Evolutionary conservation across 164 flowering plant genomes (phyloP).

Genomic region (Magnolia changhungtana): DNA sequence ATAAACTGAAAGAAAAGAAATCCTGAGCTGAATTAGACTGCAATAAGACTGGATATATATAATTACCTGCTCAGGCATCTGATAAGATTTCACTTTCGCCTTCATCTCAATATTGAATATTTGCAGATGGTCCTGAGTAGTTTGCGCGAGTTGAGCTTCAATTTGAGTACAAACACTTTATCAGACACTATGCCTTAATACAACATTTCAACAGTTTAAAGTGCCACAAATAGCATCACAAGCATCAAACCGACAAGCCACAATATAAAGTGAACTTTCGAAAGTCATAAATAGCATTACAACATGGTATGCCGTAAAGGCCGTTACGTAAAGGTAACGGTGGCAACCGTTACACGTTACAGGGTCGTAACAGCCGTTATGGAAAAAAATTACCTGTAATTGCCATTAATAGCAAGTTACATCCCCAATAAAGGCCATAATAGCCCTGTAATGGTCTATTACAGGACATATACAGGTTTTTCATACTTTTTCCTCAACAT

Average conservation of each 20-base stretch:
- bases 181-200: background rate
- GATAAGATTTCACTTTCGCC: slow-evolving; percentile 89
- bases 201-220: background rate
- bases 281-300: background rate
- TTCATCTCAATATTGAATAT: slow-evolving; percentile 96
- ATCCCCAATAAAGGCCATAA: too few relatives aligned
- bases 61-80: slow-evolving; percentile 97
- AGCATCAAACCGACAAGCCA: background rate
- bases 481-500: too few relatives aligned
- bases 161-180: background rate
- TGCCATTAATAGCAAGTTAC: too few relatives aligned
- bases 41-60: background rate
- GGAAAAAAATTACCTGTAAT: too few relatives aligned
- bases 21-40: background rate
- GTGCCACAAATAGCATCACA: background rate
- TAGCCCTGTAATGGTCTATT: too few relatives aligned
- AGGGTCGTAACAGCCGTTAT: too few relatives aligned
- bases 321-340: too few relatives aligned
- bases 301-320: too few relatives aligned
- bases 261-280: background rate
- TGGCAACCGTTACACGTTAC: too few relatives aligned
- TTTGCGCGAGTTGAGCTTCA: slow-evolving; percentile 95
- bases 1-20: background rate
- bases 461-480: too few relatives aligned
- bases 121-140: slow-evolving; percentile 93